A percentile compares a stretch with the other conserved stretches of the same genome.
Conservation (phyloP, 73 alveolate species). For the Symbiodinium natans region DNA sequence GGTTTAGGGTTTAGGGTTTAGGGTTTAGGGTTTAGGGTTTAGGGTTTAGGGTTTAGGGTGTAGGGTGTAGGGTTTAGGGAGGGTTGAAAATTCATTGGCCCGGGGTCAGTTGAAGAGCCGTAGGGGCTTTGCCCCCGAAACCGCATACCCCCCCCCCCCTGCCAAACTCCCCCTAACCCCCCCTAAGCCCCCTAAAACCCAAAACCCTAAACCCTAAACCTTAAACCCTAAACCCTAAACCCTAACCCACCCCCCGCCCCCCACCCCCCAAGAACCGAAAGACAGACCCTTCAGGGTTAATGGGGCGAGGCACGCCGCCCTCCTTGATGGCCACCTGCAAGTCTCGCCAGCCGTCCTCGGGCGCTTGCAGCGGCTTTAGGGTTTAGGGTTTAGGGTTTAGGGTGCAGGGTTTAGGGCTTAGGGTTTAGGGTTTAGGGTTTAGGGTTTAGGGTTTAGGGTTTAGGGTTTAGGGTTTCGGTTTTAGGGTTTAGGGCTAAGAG, state of each 20-base stretch:
- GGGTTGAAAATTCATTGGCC: too few relatives aligned
- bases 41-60: background rate
- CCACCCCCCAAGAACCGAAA: too few relatives aligned
- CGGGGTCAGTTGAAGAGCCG: too few relatives aligned
- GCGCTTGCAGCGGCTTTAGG: background rate
- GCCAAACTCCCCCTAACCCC: too few relatives aligned
- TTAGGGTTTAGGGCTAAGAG: background rate
- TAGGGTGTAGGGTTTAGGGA: too few relatives aligned
- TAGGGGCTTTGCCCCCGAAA: too few relatives aligned
- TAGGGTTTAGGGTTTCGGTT: background rate
- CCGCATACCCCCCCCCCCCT: too few relatives aligned
- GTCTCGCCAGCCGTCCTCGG: constrained; percentile 54
- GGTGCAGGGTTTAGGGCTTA: background rate
- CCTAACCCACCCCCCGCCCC: too few relatives aligned
- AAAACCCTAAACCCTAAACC: too few relatives aligned
- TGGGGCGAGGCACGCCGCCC: background rate
- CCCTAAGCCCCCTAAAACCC: too few relatives aligned
- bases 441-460: background rate
- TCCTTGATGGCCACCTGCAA: constrained; percentile 21
- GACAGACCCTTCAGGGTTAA: background rate
- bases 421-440: constrained; percentile 5
- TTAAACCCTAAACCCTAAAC: background rate
- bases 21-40: background rate
- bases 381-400: background rate
- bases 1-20: background rate